Evolutionary conservation across 2,329 filamentous ascomycete genomes (phyloP), one percentile per base, ranked within the genome.

Genomic region (Chaetomiaceae sp.): DNA sequence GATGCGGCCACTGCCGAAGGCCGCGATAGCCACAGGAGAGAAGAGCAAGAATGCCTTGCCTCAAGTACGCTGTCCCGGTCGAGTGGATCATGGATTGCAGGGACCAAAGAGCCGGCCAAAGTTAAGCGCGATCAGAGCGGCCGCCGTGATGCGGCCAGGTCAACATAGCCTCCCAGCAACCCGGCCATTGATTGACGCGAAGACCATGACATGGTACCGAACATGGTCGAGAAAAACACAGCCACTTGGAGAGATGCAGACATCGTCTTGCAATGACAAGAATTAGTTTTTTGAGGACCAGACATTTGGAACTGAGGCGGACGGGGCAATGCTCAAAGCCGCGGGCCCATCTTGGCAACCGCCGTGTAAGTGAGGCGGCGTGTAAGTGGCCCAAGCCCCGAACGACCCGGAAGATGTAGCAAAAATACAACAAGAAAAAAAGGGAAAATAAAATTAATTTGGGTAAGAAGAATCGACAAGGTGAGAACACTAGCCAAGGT

Each of bases 131-230:
- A 12, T 20, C 33, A 3, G 15, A 11, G 42, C n/a, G 52, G 52
- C 53, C 47, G 53, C 53, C 14, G 38, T 5, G 14, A 51, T 47
- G 53, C 53, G 53, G 53, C 53, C 53, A 19, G 42, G 47, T 38
- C 36, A n/a, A 12, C 53, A 47, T 51, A 47, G 53, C 53, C 53
- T 47, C 53, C 8, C 19, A 22, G n/a, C 17, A 19, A 17, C 12
- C 19, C 29, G 19, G 6, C 31, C 43, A 4, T 23, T 15, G 19
- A 29, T 5, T 29, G 33, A 27, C n/a, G 29, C 22, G 27, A n/a
- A 31, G 17, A 43, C 33, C 7, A 31, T 7, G 31, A 27, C n/a
- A 23, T 17, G 39, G 33, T 8, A 31, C n/a, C 7, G 33, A 25
- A 12, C 12, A 25, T 31, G 3, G 25, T n/a, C 25, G 14, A 17